phyloP scores from a whole-genome alignment of 1,139 yeast genomes.

The Sugiyamaella neomexicana region DNA sequence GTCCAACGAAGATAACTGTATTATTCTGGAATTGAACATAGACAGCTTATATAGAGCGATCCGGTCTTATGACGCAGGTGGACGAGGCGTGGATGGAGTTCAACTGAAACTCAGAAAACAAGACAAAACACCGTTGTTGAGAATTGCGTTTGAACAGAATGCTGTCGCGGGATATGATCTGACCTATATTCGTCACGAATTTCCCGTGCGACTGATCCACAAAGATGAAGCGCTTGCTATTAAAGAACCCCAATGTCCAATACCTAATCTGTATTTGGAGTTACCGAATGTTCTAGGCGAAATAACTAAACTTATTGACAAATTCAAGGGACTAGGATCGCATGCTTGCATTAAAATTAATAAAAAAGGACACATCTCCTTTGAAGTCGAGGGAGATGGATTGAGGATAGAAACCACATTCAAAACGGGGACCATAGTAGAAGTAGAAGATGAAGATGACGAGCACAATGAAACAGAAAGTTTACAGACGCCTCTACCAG shows the following conservation, averaged over 20 bases:
- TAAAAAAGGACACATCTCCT: conserved; percentile 31
- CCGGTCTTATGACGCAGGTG: conserved; percentile 24
- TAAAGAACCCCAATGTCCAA: conserved; percentile 33
- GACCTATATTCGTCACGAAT: conserved; percentile 31
- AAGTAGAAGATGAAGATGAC: conserved; percentile 21
- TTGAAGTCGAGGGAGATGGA: conserved; percentile 32
- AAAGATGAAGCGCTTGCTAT: conserved; percentile 23
- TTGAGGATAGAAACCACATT: conserved; percentile 35
- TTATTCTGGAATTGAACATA: conserved; percentile 30
- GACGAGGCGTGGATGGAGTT: conserved; percentile 23
- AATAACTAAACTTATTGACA: conserved; percentile 6
- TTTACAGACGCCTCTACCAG: not conserved
- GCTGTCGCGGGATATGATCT: conserved; percentile 25
- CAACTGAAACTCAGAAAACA: conserved; percentile 29
- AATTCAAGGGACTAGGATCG: conserved; percentile 26
- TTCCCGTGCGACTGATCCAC: conserved; percentile 33
- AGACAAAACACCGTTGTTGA: conserved; percentile 30
- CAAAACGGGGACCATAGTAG: conserved; percentile 32
- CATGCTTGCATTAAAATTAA: conserved; percentile 28
- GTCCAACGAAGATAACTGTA: conserved; percentile 23
- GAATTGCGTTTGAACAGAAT: conserved; percentile 25
- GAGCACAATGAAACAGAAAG: not conserved
- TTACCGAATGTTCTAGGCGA: conserved; percentile 11
- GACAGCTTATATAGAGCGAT: conserved; percentile 32
- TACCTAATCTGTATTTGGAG: conserved; percentile 30